Percentiles rank a stretch among this genome's conserved stretches.
These are phyloP conservation scores for Diplodia seriata DNA, from an alignment of 2,329 filamentous ascomycete species.

Conservation along the genomic window DNA sequence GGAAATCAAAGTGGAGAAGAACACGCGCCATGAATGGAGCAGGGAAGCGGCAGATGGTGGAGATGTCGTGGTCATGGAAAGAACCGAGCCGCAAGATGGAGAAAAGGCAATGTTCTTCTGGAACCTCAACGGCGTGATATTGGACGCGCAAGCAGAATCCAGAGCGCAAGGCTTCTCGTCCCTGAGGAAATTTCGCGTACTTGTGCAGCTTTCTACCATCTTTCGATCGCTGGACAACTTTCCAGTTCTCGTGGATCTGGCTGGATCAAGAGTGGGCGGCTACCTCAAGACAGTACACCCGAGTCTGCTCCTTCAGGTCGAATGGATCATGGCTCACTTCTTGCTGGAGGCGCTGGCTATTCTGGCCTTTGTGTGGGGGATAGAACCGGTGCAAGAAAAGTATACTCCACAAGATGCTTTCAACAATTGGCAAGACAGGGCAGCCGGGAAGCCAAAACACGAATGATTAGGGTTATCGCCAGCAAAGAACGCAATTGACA, in stretches of 20 bases:
- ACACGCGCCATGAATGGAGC: slow-evolving; percentile 57
- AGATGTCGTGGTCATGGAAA: slow-evolving; percentile 55
- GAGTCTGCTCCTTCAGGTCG: neutral
- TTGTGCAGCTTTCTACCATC: slow-evolving; percentile 39
- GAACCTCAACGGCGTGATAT: slow-evolving; percentile 56
- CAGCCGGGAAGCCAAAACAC: neutral
- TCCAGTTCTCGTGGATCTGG: slow-evolving; percentile 39
- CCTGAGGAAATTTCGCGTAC: slow-evolving; percentile 35
- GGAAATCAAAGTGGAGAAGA: slow-evolving; percentile 48
- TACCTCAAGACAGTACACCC: neutral
- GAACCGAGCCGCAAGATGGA: slow-evolving; percentile 56
- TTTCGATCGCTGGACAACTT: slow-evolving; percentile 45
- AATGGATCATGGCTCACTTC: neutral
- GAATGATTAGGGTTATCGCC: neutral
- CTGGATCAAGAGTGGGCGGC: neutral
- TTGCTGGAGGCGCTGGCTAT: neutral
- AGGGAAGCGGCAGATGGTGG: slow-evolving; percentile 45
- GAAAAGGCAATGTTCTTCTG: slow-evolving; percentile 59
- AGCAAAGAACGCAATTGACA: too few species aligned
- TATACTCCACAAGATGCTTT: slow-evolving; percentile 11
- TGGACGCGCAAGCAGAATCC: slow-evolving; percentile 37
- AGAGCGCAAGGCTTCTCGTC: neutral
- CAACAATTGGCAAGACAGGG: neutral
- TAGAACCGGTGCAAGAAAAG: slow-evolving; percentile 6
- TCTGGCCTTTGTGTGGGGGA: neutral